A percentile compares a stretch with the other conserved stretches of the same genome.
These are phyloP conservation scores for Beauveria pseudobassiana DNA, from an alignment of 2,329 filamentous ascomycete genomes.

Conservation along the genomic window DNA sequence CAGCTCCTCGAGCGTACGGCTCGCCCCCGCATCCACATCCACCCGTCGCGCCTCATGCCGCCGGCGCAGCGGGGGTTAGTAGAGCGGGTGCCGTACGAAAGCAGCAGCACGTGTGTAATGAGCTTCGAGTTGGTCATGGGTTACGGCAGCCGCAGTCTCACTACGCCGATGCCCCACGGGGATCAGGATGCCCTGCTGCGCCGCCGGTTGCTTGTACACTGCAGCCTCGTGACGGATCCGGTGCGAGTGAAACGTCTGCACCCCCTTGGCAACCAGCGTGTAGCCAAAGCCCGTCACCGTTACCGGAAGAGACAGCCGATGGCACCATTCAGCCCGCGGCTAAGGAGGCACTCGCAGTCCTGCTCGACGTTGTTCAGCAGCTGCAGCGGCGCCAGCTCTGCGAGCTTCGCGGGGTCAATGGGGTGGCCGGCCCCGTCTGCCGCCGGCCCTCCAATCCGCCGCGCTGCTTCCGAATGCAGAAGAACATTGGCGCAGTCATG, in stretches of 20 bases:
- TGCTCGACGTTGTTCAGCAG: not conserved
- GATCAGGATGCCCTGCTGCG: not conserved
- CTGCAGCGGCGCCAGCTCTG: not conserved
- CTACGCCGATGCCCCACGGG: not conserved
- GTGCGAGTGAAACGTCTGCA: not conserved
- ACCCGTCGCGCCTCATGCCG: not conserved
- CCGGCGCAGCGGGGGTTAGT: not conserved
- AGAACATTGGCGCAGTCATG: not conserved
- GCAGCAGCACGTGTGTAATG: not conserved
- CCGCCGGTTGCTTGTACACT: not conserved
- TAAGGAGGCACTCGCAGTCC: not conserved
- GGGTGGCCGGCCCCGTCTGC: not conserved
- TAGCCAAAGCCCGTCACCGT: not conserved
- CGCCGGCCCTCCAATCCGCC: not conserved
- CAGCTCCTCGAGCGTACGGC: not conserved
- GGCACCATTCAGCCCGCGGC: not conserved
- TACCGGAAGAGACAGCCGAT: not conserved
- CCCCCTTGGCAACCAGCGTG: not conserved
- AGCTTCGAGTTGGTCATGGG: not conserved
- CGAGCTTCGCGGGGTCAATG: not conserved
- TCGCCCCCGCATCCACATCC: not conserved
- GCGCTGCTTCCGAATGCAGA: not conserved
- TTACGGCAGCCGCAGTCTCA: not conserved
- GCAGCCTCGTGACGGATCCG: not conserved
- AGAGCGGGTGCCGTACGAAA: not conserved